Evolutionary conservation across 2,329 filamentous ascomycete genomes (phyloP), one percentile per base, ranked within the genome.

Genomic region (Botrytis galanthina): DNA sequence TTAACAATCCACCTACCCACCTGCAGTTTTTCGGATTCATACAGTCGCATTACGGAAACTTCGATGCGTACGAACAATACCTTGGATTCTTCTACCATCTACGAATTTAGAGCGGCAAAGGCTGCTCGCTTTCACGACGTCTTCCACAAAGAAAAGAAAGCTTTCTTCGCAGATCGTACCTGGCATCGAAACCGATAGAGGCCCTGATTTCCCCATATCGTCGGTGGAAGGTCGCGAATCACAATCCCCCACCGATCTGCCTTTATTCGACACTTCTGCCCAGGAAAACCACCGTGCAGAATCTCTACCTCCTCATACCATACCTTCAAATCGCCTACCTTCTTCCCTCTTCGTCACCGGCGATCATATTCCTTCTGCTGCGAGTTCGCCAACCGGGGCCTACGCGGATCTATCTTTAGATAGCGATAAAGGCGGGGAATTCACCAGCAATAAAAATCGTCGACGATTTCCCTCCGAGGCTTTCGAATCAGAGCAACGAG

Each of bases 61-160:
- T 60, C 26, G 46, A 67, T 67, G 64, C 64, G 59, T 48, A 75
- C 74, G 75, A 76, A 76, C 63, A 76, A 75, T 74, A 74, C 72
- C 71, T 60, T 71, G 67, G 35, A 70, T 75, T 73, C 74, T 74
- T 73, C 62, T 32, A 68, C 73, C 74, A 42, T 71, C 63, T 39
- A 70, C 74, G 57, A 73, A 66, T 73, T 32, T 74, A 78, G 80
- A 80, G 80, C 80, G 80, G 79, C 80, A 80, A 61, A 82, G 82
- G 89, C 89, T 90, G 89, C 89, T 91, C 89, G 84, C 86, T 82
- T 85, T 87, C 89, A 91, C 87, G 83, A 91, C 89, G 89, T 91
- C 89, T 89, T 91, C 88, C 85, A 86, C 84, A 87, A 91, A 91
- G 89, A 91, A 91, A 89, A 87, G 89, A 86, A 91, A 89, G 87